Evolutionary conservation across 1,139 yeast genomes (phyloP).

Genomic region (Magnusiomyces paraingens): DNA sequence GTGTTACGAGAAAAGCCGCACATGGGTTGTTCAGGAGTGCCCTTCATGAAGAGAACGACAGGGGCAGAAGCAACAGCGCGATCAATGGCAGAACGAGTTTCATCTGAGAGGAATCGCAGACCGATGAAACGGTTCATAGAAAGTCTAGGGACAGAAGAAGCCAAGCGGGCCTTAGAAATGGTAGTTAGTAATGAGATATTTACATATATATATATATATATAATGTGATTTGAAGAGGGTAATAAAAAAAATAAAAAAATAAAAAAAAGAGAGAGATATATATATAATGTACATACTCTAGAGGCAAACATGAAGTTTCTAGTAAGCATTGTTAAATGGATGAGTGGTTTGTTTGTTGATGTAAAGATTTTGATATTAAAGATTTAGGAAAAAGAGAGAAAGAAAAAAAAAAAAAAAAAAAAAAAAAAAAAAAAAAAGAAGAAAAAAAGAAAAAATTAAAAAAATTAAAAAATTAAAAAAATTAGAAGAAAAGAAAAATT

Average conservation of each 20-base stretch:
- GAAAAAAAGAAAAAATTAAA: too few species aligned
- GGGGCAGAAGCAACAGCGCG: slow-evolving; percentile 83
- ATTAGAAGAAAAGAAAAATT: too few species aligned
- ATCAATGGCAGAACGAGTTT: slow-evolving; percentile 75
- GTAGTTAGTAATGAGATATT: background rate
- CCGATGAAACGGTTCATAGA: slow-evolving; percentile 7
- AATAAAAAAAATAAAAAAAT: too few species aligned
- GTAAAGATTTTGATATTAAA: background rate
- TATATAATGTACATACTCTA: slow-evolving; percentile 3
- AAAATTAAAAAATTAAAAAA: too few species aligned
- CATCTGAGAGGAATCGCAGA: slow-evolving; percentile 61
- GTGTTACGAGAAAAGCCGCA: slow-evolving; percentile 98
- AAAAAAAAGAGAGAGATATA: too few species aligned
- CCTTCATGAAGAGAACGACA: slow-evolving; percentile 70
- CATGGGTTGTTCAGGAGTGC: slow-evolving; percentile 94
- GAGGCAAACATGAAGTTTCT: slow-evolving; percentile 4
- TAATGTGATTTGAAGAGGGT: background rate
- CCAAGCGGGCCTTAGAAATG: background rate
- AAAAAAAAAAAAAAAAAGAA: too few species aligned
- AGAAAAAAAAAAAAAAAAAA: background rate
- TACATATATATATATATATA: background rate
- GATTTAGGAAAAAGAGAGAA: background rate
- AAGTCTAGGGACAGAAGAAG: slow-evolving; percentile 3
- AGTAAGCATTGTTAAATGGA: background rate
- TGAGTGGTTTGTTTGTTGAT: too few species aligned